Evolutionary conservation across 305 asterid species (phyloP).

Genomic region (Fraxinus sp.): DNA sequence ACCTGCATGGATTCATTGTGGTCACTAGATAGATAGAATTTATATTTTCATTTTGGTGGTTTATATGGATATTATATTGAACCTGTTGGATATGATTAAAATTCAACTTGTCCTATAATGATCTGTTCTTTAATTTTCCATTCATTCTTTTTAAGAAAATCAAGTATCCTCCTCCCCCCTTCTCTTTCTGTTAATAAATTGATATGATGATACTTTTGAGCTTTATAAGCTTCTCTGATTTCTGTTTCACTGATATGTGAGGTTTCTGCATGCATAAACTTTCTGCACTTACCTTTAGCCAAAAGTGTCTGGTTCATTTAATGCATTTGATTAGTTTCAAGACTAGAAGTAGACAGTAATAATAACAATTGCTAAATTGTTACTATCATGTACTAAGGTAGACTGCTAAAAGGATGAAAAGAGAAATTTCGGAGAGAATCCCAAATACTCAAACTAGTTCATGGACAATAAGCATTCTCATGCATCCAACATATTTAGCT

Average conservation of each 20-base stretch:
- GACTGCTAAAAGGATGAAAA: not conserved
- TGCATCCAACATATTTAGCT: not conserved
- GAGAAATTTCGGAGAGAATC: not conserved
- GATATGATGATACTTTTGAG: not conserved
- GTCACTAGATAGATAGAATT: constrained; percentile 58
- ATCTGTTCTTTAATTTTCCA: constrained; percentile 8
- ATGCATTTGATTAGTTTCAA: not conserved
- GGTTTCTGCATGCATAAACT: not conserved
- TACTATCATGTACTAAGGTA: not conserved
- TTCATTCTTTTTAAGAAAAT: constrained; percentile 6
- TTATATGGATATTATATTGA: constrained; percentile 34
- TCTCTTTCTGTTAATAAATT: not conserved
- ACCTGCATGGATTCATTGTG: constrained; percentile 88
- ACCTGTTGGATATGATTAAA: constrained; percentile 22
- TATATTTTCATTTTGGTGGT: constrained; percentile 38
- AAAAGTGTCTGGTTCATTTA: not conserved
- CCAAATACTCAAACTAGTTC: not conserved
- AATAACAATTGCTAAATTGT: not conserved
- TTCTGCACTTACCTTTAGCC: not conserved
- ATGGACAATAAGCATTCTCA: not conserved
- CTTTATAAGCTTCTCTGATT: not conserved
- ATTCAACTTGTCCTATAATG: constrained; percentile 12
- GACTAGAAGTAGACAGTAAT: not conserved
- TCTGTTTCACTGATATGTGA: constrained; percentile 15
- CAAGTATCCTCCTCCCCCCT: not conserved